A percentile compares a stretch with the other conserved stretches of the same genome.
Conservation (phyloP, 2,329 filamentous ascomycete genomes). For the Aureobasidium sp. region DNA sequence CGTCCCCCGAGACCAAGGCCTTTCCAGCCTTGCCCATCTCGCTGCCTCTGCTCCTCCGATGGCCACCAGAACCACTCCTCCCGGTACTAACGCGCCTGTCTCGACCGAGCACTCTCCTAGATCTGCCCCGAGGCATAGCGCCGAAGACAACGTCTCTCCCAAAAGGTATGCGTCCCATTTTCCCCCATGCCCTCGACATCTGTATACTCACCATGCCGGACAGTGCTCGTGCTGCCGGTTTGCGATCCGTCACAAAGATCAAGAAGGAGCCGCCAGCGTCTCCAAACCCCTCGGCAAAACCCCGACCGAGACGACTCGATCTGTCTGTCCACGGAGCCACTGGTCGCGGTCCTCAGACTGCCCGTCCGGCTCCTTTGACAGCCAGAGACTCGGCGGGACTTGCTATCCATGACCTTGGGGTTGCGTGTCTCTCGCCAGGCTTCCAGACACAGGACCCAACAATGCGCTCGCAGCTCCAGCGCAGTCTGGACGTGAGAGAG, state of each 20-base stretch:
- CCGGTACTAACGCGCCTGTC: conserved; percentile 30
- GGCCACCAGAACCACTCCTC: conserved; percentile 31
- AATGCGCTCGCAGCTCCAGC: conserved; percentile 91
- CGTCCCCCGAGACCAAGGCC: conserved; percentile 26
- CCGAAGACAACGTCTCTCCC: conserved; percentile 48
- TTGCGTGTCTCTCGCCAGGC: conserved; percentile 90
- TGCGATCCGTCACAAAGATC: conserved; percentile 68
- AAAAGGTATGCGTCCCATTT: conserved; percentile 34
- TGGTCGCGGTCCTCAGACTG: conserved; percentile 33
- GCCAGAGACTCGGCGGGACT: conserved; percentile 65
- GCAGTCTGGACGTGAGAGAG: conserved; percentile 87
- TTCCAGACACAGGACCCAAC: conserved; percentile 95
- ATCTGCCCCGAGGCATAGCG: conserved; percentile 16
- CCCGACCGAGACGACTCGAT: conserved; percentile 70
- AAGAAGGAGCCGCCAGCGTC: conserved; percentile 95
- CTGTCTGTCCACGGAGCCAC: conserved; percentile 51
- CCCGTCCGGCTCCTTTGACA: conserved; percentile 65
- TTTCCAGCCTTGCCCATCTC: conserved; percentile 18
- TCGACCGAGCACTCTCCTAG: conserved; percentile 26
- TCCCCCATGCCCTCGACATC: background rate
- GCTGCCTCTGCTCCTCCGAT: conserved; percentile 27
- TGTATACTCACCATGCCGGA: conserved; percentile 24
- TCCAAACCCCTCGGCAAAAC: conserved; percentile 64
- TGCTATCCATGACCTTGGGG: conserved; percentile 83
- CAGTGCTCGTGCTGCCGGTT: conserved; percentile 18